Evolutionary conservation across 352 stramenopile species (phyloP).

Genomic region (Phytopythium boreale): DNA sequence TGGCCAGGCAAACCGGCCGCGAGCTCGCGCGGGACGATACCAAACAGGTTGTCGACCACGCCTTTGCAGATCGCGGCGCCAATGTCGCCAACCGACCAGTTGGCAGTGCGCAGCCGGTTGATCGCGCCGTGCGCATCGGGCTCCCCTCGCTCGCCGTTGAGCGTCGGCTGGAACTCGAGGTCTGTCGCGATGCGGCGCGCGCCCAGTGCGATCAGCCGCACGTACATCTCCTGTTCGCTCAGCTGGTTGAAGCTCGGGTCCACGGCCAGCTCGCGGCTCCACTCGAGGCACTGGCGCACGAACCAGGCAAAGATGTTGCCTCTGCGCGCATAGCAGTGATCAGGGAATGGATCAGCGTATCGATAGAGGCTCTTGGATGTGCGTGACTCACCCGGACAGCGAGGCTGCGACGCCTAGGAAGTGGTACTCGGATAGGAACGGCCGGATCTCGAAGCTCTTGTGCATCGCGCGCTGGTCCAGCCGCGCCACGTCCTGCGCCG

Average conservation of each 20-base stretch:
- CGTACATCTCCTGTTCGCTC: conserved; percentile 29
- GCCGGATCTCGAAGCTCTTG: conserved; percentile 61
- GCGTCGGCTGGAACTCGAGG: conserved; percentile 44
- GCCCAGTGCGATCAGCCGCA: conserved; percentile 45
- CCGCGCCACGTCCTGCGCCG: conserved; percentile 20
- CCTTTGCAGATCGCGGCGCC: conserved; percentile 57
- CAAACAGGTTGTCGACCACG: conserved; percentile 57
- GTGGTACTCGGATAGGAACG: conserved; percentile 43
- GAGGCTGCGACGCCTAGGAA: conserved; percentile 58
- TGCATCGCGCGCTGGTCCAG: conserved; percentile 6
- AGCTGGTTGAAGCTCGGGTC: conserved; percentile 15
- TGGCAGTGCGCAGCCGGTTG: conserved; percentile 35
- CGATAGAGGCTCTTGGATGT: neutral
- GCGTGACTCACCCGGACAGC: conserved; percentile 43
- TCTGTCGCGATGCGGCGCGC: conserved; percentile 36
- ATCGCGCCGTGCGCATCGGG: conserved; percentile 33
- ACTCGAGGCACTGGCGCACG: conserved; percentile 45
- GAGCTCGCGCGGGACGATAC: conserved; percentile 46
- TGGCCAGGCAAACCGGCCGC: conserved; percentile 22
- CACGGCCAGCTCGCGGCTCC: conserved; percentile 37
- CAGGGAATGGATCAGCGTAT: neutral
- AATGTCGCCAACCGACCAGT: conserved; percentile 64
- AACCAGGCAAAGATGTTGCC: conserved; percentile 70
- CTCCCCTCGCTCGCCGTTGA: conserved; percentile 51
- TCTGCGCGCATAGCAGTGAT: conserved; percentile 11